phyloP scores from a whole-genome alignment of 73 alveolate species.

The Vitrella brassicaformis region DNA sequence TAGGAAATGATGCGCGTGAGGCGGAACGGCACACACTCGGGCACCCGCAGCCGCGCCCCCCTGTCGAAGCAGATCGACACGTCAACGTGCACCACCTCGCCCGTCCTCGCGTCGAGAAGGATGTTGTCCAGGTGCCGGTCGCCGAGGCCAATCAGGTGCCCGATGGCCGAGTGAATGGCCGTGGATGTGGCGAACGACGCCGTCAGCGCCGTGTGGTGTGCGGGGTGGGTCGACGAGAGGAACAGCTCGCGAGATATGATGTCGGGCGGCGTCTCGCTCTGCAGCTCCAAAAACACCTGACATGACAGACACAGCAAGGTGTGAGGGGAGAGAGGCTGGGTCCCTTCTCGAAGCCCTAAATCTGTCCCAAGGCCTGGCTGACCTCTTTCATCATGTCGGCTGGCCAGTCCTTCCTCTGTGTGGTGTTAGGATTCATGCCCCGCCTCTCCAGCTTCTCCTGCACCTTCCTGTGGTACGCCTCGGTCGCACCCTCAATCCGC shows the following conservation, averaged over 20 bases:
- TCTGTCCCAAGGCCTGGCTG: too few relatives aligned
- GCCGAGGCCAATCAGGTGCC: slow-evolving; percentile 64
- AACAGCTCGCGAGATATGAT: slow-evolving; percentile 21
- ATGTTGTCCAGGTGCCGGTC: slow-evolving; percentile 75
- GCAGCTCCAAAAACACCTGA: not conserved
- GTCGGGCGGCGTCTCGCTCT: not conserved
- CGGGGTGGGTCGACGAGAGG: slow-evolving; percentile 12
- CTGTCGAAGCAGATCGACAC: slow-evolving; percentile 73
- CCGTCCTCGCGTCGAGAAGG: slow-evolving; percentile 56
- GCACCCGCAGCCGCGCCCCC: slow-evolving; percentile 72
- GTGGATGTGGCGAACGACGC: slow-evolving; percentile 56
- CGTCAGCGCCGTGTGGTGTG: slow-evolving; percentile 12
- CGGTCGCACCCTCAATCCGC: too few relatives aligned
- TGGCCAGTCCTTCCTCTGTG: too few relatives aligned
- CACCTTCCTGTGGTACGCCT: too few relatives aligned
- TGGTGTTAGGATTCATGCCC: too few relatives aligned
- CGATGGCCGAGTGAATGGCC: slow-evolving; percentile 69
- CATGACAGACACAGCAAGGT: too few relatives aligned
- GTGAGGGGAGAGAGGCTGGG: too few relatives aligned
- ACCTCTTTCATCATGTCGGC: too few relatives aligned
- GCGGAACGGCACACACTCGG: slow-evolving; percentile 86
- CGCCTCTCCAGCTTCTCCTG: too few relatives aligned
- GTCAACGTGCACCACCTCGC: slow-evolving; percentile 85
- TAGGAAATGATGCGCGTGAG: too few relatives aligned
- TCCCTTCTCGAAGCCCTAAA: too few relatives aligned